phyloP scores from a whole-genome alignment of 2,329 filamentous ascomycete species.

The Clarireedia paspali region DNA sequence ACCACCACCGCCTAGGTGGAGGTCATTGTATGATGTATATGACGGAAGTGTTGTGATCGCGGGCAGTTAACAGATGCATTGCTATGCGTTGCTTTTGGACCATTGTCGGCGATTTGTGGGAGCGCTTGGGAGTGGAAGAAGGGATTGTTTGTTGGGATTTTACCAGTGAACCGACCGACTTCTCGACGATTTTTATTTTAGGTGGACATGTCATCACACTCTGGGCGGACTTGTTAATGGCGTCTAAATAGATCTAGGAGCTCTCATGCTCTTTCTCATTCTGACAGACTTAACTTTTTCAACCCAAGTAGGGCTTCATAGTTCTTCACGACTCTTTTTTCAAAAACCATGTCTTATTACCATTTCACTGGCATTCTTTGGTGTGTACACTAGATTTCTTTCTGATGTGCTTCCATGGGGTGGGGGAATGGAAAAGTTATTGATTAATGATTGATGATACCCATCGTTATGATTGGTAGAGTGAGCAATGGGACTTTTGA shows the following conservation, averaged over 20 bases:
- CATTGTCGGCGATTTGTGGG: conserved; percentile 18
- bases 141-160: conserved; percentile 17
- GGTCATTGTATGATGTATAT: conserved; percentile 24
- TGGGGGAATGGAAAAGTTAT: conserved; percentile 29
- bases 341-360: conserved; percentile 31
- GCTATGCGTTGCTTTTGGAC: conserved; percentile 24
- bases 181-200: conserved; percentile 29
- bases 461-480: conserved; percentile 18
- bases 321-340: conserved; percentile 30
- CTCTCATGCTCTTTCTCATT: conserved; percentile 17
- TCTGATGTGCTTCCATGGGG: conserved; percentile 27
- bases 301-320: conserved; percentile 22
- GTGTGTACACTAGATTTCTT: conserved; percentile 32
- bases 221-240: conserved; percentile 20
- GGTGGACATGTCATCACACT: conserved; percentile 18
- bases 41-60: conserved; percentile 17
- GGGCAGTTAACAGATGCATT: conserved; percentile 16
- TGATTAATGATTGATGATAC: conserved; percentile 19
- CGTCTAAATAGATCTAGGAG: conserved; percentile 19
- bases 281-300: conserved; percentile 26
- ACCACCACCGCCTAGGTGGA: conserved; percentile 32
- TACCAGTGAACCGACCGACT: conserved; percentile 17
- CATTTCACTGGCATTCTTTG: conserved; percentile 31
- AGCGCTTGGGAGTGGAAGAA: conserved; percentile 14
- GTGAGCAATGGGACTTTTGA: conserved; percentile 3